A percentile compares a stretch with the other conserved stretches of the same genome.
Conservation (phyloP, 2,329 filamentous ascomycete genomes). For the Lachnellula hyalina region DNA sequence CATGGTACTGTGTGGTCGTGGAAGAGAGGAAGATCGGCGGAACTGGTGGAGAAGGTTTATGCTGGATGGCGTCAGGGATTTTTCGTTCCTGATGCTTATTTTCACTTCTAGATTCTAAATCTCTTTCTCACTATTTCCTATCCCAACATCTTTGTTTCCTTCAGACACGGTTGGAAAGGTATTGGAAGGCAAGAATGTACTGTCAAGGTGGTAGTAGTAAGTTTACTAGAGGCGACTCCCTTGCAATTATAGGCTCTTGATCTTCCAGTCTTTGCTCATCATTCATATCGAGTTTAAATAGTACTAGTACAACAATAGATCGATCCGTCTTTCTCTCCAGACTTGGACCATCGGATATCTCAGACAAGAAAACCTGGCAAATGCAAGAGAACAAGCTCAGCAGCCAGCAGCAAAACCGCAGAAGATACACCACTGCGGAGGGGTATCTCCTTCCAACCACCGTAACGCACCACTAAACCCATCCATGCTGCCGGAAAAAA, state of each 20-base stretch:
- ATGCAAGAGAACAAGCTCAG: not conserved
- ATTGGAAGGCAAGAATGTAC: too few species aligned
- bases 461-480: not conserved
- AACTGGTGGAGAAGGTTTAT: not conserved
- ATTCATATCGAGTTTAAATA: conserved; percentile 5
- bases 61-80: conserved; percentile 8
- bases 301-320: conserved; percentile 20
- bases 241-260: too few species aligned
- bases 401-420: not conserved
- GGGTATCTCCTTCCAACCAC: conserved; percentile 15
- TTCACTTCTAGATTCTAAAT: not conserved
- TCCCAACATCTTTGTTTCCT: too few species aligned
- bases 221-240: too few species aligned
- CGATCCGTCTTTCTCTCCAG: conserved; percentile 3
- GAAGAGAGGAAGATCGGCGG: not conserved
- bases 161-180: too few species aligned
- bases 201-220: too few species aligned
- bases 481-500: conserved; percentile 1
- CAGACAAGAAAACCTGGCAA: not conserved
- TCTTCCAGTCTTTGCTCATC: not conserved
- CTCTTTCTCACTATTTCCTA: not conserved
- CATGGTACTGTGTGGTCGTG: not conserved
- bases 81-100: not conserved
- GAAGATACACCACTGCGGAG: conserved; percentile 7
- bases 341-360: conserved; percentile 19